A percentile compares a stretch with the other conserved stretches of the same genome.
Conservation (phyloP, 164 flowering plant species). For the Berberis thunbergii region DNA sequence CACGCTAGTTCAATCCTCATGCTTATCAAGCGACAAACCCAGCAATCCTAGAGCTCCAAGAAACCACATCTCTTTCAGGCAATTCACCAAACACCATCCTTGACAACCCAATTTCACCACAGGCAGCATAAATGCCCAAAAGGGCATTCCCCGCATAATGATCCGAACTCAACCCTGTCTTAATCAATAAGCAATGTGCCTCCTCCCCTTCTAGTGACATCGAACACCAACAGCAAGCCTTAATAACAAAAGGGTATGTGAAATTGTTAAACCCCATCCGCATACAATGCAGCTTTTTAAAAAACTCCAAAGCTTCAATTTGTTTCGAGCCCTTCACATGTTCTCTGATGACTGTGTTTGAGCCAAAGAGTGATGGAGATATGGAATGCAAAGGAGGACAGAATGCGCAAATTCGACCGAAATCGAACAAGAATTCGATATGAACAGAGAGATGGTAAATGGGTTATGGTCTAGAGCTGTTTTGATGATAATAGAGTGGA, state of each 20-base stretch:
- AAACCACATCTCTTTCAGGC: slow-evolving; percentile 40
- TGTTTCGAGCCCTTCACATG: slow-evolving; percentile 28
- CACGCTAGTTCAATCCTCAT: neutral
- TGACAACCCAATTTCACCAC: slow-evolving; percentile 21
- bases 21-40: slow-evolving; percentile 38
- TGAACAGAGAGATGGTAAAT: slow-evolving; percentile 18
- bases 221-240: slow-evolving; percentile 35
- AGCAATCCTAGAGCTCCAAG: slow-evolving; percentile 64
- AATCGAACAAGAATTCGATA: slow-evolving; percentile 18
- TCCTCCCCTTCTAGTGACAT: slow-evolving; percentile 24
- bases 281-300: slow-evolving; percentile 14
- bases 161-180: slow-evolving; percentile 31
- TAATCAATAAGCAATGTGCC: slow-evolving; percentile 33
- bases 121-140: slow-evolving; percentile 37
- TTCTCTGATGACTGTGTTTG: slow-evolving; percentile 37
- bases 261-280: slow-evolving; percentile 34
- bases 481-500: slow-evolving; percentile 33
- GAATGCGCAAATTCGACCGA: slow-evolving; percentile 22
- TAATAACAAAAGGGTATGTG: slow-evolving; percentile 42
- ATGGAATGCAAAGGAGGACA: slow-evolving; percentile 18
- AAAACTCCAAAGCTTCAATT: slow-evolving; percentile 26
- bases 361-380: slow-evolving; percentile 32
- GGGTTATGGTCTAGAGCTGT: slow-evolving; percentile 26
- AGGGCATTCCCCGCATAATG: slow-evolving; percentile 37
- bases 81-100: slow-evolving; percentile 49